A percentile compares a stretch with the other conserved stretches of the same genome.
Conservation (phyloP, 352 stramenopile genomes). For the Phytophthora ramorum region DNA sequence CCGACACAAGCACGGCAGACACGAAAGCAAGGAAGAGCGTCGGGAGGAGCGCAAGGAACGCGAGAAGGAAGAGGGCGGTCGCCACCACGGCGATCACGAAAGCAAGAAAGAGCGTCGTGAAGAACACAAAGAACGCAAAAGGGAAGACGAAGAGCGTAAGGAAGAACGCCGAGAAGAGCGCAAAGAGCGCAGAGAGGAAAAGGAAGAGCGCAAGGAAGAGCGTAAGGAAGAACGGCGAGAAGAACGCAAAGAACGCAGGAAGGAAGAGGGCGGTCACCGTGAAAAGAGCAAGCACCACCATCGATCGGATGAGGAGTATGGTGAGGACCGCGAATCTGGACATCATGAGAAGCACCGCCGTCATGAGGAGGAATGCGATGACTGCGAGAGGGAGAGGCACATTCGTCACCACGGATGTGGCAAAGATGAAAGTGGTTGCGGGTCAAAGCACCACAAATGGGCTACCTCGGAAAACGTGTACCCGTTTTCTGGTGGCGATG, state of each 20-base stretch:
- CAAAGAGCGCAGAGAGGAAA: slow-evolving; percentile 8
- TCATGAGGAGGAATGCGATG: slow-evolving; percentile 16
- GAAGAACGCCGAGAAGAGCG: slow-evolving; percentile 14
- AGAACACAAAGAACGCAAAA: slow-evolving; percentile 4
- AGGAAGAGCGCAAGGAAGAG: slow-evolving; percentile 22
- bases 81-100: slow-evolving; percentile 17
- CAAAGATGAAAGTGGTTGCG: slow-evolving; percentile 14
- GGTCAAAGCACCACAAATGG: slow-evolving; percentile 15
- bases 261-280: slow-evolving; percentile 1
- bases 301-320: slow-evolving; percentile 5
- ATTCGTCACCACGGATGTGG: slow-evolving; percentile 21
- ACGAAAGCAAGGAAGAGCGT: slow-evolving; percentile 22
- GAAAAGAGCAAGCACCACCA: slow-evolving; percentile 5
- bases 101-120: slow-evolving; percentile 21
- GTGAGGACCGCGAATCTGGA: background rate
- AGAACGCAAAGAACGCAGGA: slow-evolving; percentile 4
- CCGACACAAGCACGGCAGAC: slow-evolving; percentile 14
- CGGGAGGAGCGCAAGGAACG: slow-evolving; percentile 6
- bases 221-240: slow-evolving; percentile 16
- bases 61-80: slow-evolving; percentile 7
- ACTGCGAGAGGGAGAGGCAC: slow-evolving; percentile 15
- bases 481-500: slow-evolving; percentile 36
- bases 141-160: slow-evolving; percentile 19
- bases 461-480: slow-evolving; percentile 17
- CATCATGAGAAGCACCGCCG: slow-evolving; percentile 12